Evolutionary conservation across 352 stramenopile genomes (phyloP).

Genomic region (Globisporangium ultimum): DNA sequence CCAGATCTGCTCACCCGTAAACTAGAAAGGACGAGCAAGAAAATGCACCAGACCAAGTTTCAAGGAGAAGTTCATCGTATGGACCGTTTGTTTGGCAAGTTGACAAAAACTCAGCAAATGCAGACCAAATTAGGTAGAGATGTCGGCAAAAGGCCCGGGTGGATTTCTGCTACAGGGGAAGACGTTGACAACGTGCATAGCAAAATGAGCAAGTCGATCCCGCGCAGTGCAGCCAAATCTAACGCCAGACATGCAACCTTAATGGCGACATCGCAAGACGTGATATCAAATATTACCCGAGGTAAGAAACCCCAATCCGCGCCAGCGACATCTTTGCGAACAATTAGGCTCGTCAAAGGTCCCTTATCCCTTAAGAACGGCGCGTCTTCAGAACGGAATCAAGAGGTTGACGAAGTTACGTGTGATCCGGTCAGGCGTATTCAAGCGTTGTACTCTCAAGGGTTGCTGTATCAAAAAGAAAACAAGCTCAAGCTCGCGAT

Average conservation of each 20-base stretch:
- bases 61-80: background rate
- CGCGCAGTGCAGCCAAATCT: background rate
- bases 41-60: background rate
- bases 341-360: background rate
- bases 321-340: background rate
- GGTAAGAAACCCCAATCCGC: conserved; percentile 5
- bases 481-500: conserved; percentile 44
- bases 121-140: too few species aligned
- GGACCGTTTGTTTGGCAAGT: too few species aligned
- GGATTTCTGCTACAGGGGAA: background rate
- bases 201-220: too few species aligned
- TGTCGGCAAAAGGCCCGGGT: background rate
- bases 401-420: background rate
- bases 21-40: background rate
- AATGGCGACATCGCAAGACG: too few species aligned
- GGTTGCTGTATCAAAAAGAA: conserved; percentile 51
- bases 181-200: too few species aligned
- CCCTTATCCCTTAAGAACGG: background rate
- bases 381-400: background rate
- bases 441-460: conserved; percentile 57
- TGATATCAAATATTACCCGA: background rate
- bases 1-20: background rate
- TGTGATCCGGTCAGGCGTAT: conserved; percentile 29
- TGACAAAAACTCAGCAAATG: too few species aligned
- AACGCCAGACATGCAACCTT: background rate